Evolutionary conservation across 2,329 filamentous ascomycete genomes (phyloP).

Genomic region (Penicillium polonicum): DNA sequence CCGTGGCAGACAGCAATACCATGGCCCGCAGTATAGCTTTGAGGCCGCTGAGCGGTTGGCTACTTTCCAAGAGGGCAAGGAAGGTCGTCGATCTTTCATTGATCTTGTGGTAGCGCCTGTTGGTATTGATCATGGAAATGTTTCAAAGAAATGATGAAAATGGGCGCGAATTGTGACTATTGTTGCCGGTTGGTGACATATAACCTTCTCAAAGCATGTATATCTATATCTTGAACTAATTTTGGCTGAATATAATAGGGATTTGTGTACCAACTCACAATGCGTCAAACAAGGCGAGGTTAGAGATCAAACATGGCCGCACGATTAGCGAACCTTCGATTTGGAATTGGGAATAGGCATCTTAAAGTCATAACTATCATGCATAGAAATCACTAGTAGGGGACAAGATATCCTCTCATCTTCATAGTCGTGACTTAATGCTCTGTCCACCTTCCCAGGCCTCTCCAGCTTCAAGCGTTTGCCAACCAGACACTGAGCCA

Average conservation of each 20-base stretch:
- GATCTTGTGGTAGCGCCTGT: slow-evolving; percentile 7
- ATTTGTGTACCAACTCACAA: neutral
- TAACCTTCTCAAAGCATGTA: neutral
- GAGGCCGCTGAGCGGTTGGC: slow-evolving; percentile 57
- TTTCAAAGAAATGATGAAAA: neutral
- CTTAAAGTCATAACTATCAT: slow-evolving; percentile 17
- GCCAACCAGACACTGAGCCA: slow-evolving; percentile 77
- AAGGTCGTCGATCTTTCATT: slow-evolving; percentile 18
- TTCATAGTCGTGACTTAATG: slow-evolving; percentile 46
- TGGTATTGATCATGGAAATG: neutral
- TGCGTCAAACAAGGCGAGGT: neutral
- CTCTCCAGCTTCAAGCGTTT: slow-evolving; percentile 76
- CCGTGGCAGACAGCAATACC: slow-evolving; percentile 31
- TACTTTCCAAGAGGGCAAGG: slow-evolving; percentile 32
- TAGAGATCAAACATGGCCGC: neutral
- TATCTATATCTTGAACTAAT: neutral
- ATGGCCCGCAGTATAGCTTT: slow-evolving; percentile 44
- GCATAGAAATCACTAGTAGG: neutral
- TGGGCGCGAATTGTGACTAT: neutral
- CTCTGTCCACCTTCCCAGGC: slow-evolving; percentile 64
- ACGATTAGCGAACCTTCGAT: neutral
- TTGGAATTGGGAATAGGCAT: neutral
- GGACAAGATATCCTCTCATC: neutral
- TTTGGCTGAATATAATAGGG: neutral
- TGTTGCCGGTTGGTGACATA: neutral